Conservation (phyloP, 352 stramenopile genomes). For the Globisporangium rhizosaccharum region DNA sequence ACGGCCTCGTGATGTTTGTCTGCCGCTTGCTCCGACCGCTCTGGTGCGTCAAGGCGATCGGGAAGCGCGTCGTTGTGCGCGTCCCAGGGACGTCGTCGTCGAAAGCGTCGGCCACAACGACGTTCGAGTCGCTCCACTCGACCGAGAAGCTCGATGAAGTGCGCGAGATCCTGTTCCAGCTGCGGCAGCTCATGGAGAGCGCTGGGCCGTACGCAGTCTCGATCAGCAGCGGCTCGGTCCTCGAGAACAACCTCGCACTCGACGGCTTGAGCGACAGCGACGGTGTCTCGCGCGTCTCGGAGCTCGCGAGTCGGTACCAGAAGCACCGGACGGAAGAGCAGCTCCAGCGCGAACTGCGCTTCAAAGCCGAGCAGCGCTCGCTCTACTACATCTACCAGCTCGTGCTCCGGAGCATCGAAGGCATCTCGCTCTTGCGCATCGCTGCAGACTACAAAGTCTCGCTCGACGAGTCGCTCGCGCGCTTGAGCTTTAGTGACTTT, state of each 20-base stretch:
- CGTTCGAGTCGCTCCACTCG: slow-evolving; percentile 39
- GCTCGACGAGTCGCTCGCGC: slow-evolving; percentile 56
- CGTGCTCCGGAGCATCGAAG: slow-evolving; percentile 72
- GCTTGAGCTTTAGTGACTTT: slow-evolving; percentile 72
- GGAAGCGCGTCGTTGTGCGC: slow-evolving; percentile 29
- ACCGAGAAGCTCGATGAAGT: slow-evolving; percentile 61
- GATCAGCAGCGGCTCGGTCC: slow-evolving; percentile 55
- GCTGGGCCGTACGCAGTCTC: slow-evolving; percentile 67
- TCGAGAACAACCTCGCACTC: slow-evolving; percentile 50
- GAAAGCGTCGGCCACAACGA: slow-evolving; percentile 16
- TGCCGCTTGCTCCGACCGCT: slow-evolving; percentile 72
- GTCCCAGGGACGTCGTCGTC: slow-evolving; percentile 17
- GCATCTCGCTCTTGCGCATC: slow-evolving; percentile 66
- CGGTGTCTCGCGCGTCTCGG: slow-evolving; percentile 49
- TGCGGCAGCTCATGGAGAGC: slow-evolving; percentile 78
- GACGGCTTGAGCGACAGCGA: slow-evolving; percentile 31
- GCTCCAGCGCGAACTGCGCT: slow-evolving; percentile 65
- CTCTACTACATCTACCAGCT: slow-evolving; percentile 78
- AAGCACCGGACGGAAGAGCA: slow-evolving; percentile 70
- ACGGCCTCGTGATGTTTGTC: slow-evolving; percentile 78
- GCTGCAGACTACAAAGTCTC: slow-evolving; percentile 63
- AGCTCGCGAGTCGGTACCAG: slow-evolving; percentile 64
- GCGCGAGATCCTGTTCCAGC: slow-evolving; percentile 77
- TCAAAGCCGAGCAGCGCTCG: slow-evolving; percentile 79
- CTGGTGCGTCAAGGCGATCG: slow-evolving; percentile 61